Evolutionary conservation across 108 stramenopile genomes (phyloP).

Genomic region (Cyclotella sp.): DNA sequence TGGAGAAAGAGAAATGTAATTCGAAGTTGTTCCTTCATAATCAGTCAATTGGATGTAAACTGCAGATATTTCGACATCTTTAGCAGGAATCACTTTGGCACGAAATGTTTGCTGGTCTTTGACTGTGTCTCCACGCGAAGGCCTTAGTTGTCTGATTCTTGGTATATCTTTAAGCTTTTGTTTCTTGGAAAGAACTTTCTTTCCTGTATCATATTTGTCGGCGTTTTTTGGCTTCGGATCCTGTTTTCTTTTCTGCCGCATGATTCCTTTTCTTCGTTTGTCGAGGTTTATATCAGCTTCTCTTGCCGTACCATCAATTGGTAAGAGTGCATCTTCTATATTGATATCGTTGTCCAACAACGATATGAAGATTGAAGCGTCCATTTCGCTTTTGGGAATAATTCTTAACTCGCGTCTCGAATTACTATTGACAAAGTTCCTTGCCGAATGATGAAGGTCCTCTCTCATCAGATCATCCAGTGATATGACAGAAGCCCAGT

Average conservation of each 20-base stretch:
- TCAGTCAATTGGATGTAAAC: slow-evolving; percentile 9
- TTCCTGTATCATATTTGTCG: not conserved
- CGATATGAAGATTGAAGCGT: not conserved
- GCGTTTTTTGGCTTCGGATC: not conserved
- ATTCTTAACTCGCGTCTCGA: not conserved
- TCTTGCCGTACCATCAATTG: not conserved
- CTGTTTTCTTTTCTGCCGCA: not conserved
- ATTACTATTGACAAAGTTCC: not conserved
- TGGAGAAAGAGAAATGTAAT: slow-evolving; percentile 3
- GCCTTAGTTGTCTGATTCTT: slow-evolving; percentile 6
- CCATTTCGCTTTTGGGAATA: slow-evolving; percentile 1
- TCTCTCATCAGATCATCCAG: slow-evolving; percentile 3
- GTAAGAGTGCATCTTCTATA: not conserved
- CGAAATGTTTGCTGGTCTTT: slow-evolving; percentile 8
- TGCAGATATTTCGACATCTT: slow-evolving; percentile 4
- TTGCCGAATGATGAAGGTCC: not conserved
- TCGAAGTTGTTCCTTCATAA: not conserved
- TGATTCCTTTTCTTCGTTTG: not conserved
- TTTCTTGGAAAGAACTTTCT: not conserved
- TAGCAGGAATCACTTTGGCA: slow-evolving; percentile 8
- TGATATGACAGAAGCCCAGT: slow-evolving; percentile 2
- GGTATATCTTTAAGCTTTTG: not conserved
- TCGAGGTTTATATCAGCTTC: slow-evolving; percentile 2
- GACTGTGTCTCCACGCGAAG: slow-evolving; percentile 3
- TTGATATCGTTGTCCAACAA: slow-evolving; percentile 12